Evolutionary conservation across 2,329 filamentous ascomycete genomes (phyloP).

Genomic region (Kalmusia sp.): DNA sequence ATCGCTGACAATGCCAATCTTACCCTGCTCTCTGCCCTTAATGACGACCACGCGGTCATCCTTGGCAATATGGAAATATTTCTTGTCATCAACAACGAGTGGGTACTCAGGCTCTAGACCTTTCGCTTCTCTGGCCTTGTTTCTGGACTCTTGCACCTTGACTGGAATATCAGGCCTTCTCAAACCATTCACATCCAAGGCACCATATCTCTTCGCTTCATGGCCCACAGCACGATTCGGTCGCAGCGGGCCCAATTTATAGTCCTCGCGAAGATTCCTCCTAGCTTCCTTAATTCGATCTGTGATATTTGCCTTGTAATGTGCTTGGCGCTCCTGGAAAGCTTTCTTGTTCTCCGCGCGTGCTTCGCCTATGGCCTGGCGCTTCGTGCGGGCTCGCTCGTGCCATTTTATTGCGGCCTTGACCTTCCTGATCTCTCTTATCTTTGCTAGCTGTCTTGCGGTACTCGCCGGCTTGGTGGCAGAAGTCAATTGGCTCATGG

Average conservation of each 20-base stretch:
- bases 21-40: conserved; percentile 79
- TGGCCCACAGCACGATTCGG: conserved; percentile 76
- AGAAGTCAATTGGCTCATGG: conserved; percentile 33
- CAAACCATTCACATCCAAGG: conserved; percentile 48
- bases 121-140: conserved; percentile 26
- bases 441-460: conserved; percentile 37
- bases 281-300: conserved; percentile 56
- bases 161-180: conserved; percentile 49
- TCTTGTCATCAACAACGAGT: conserved; percentile 37
- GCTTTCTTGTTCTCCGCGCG: conserved; percentile 39
- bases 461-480: conserved; percentile 30
- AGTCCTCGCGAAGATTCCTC: conserved; percentile 73
- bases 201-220: conserved; percentile 65
- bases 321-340: conserved; percentile 24
- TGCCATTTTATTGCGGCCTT: conserved; percentile 44
- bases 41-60: conserved; percentile 85
- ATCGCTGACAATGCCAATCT: conserved; percentile 74
- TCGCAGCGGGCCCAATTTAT: conserved; percentile 77
- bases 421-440: conserved; percentile 51
- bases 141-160: conserved; percentile 32
- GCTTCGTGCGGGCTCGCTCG: conserved; percentile 33
- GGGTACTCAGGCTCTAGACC: conserved; percentile 32
- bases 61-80: conserved; percentile 46
- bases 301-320: conserved; percentile 31
- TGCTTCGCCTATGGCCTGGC: conserved; percentile 30